Base-by-base conservation (phyloP, 2,329 filamentous ascomycete genomes). In the Chaetomium globosum region DNA sequence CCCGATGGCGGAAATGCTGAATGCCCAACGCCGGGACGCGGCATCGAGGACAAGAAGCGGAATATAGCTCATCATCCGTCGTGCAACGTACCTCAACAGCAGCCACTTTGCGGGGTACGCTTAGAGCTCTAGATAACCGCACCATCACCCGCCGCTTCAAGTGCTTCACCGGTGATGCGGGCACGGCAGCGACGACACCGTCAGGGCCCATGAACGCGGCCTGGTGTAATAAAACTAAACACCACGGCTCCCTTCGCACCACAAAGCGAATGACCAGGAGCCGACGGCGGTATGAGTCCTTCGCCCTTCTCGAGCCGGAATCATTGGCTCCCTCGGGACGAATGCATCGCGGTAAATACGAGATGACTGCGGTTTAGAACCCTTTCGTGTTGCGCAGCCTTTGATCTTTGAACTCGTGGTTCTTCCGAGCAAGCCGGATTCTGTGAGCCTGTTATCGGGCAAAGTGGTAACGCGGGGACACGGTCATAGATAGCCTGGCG, bases 101-200 rank as follows among this genome's bases (percentile, higher is more conserved):
- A 64, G 62, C 67, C 65, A 63, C 52, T 67, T 65, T 67, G 65
- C 64, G 67, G 64, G 61, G 62, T 58, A 58, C 23, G 56, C 46
- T 16, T 46, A 16, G 36, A 16, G 21, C 19, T n/a, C 36, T 43
- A 58, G 61, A 58, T 57, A 57, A 61, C 28, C 19, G 39, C 31
- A 52, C 57, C 63, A 43, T 46, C 31, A 21, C 21, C 52, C 52
- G 21, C 33, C 30, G 39, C 30, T 19, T 10, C 30, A 43, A 12
- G 8, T 43, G 21, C 56, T 31, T 60, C 62, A 64, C 62, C 62
- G 62, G 51, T 49, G 56, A 16, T 52, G 39, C 66, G 60, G 36
- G n/a, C 58, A 54, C 55, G 51, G 33, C 51, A 57, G 39, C 55
- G 19, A 52, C n/a, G 59, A 49, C 57, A 64, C 39, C 52, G 59